A percentile compares a stretch with the other conserved stretches of the same genome.
Conservation (phyloP, 1,284 basidiomycete genomes). For the Sporisorium sorghi region DNA sequence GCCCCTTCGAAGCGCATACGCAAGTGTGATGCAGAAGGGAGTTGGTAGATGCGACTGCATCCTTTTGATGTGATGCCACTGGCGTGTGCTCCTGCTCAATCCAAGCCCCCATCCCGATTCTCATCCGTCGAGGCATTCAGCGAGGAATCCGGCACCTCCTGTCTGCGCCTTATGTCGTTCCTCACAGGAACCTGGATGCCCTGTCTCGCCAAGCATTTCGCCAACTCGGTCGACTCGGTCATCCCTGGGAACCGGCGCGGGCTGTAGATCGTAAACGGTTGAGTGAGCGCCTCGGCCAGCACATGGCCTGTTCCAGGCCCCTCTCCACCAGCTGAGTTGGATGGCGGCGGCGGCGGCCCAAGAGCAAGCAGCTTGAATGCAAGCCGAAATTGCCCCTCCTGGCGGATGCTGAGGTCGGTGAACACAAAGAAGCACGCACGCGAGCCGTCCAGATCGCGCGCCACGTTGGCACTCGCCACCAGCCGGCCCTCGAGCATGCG, state of each 20-base stretch:
- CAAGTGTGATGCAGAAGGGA: too few relatives aligned
- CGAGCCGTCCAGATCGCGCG: slow-evolving; percentile 44
- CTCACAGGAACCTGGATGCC: slow-evolving; percentile 55
- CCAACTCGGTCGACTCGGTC: slow-evolving; percentile 53
- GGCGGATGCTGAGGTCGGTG: slow-evolving; percentile 52
- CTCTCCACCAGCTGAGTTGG: slow-evolving; percentile 15
- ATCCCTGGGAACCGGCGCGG: slow-evolving; percentile 51
- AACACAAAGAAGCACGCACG: slow-evolving; percentile 57
- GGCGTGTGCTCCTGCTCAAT: background rate
- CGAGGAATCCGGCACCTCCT: slow-evolving; percentile 24
- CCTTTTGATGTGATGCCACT: background rate
- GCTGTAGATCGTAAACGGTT: slow-evolving; percentile 47
- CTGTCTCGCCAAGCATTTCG: slow-evolving; percentile 50
- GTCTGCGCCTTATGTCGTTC: slow-evolving; percentile 41
- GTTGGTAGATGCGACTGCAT: background rate
- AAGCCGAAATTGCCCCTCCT: slow-evolving; percentile 46
- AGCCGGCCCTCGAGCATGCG: slow-evolving; percentile 51
- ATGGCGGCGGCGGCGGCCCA: slow-evolving; percentile 3
- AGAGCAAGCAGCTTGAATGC: slow-evolving; percentile 47
- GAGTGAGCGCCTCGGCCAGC: slow-evolving; percentile 33
- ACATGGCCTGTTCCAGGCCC: too few relatives aligned
- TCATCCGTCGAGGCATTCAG: slow-evolving; percentile 11
- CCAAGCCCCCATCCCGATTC: background rate
- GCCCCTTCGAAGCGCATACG: too few relatives aligned
- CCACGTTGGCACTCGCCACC: slow-evolving; percentile 46